Evolutionary conservation across 129 eudicot genomes (phyloP).

Genomic region (Cynara cardunculus): DNA sequence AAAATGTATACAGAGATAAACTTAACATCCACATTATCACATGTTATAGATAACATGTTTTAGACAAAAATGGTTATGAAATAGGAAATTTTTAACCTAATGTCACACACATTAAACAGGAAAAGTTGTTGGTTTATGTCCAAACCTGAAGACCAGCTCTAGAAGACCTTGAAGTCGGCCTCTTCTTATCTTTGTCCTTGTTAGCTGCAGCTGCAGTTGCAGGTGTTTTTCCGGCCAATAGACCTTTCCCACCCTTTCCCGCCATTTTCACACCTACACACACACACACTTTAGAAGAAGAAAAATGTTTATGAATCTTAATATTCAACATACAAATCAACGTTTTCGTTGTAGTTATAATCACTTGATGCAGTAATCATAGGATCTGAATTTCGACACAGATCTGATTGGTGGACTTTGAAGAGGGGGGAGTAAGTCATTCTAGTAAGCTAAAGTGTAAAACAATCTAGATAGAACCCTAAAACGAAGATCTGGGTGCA

Average conservation of each 20-base stretch:
- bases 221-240: slow-evolving; percentile 59
- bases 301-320: not conserved
- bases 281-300: not conserved
- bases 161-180: slow-evolving; percentile 55
- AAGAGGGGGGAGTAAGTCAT: too few species aligned
- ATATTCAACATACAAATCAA: not conserved
- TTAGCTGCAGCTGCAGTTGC: slow-evolving; percentile 45
- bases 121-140: not conserved
- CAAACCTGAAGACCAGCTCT: slow-evolving; percentile 77
- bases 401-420: not conserved
- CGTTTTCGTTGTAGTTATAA: not conserved
- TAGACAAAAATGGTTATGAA: too few species aligned
- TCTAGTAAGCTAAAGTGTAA: not conserved
- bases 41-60: too few species aligned
- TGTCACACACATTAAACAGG: too few species aligned
- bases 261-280: slow-evolving; percentile 36
- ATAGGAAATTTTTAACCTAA: too few species aligned
- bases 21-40: too few species aligned
- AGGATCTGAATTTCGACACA: not conserved
- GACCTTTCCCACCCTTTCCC: slow-evolving; percentile 82
- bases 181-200: slow-evolving; percentile 70
- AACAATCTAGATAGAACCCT: not conserved
- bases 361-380: not conserved
- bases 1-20: too few species aligned
- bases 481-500: not conserved